phyloP scores from a whole-genome alignment of 768 basidiomycete species.

The Tephrocybe sp. region DNA sequence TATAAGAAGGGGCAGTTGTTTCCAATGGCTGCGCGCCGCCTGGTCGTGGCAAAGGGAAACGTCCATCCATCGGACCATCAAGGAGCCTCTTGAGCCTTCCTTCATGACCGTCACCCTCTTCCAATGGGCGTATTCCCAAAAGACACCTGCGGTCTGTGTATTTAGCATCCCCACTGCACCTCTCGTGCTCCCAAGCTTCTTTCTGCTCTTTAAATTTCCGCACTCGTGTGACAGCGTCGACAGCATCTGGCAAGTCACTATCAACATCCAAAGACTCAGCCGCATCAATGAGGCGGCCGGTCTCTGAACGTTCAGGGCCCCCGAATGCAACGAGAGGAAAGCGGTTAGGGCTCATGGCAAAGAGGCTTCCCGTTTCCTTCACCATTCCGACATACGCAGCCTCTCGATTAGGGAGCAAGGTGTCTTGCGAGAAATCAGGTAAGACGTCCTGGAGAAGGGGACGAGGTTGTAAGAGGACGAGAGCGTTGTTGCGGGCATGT shows the following conservation, averaged over 20 bases:
- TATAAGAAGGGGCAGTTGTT: constrained; percentile 1
- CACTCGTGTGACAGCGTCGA: constrained; percentile 44
- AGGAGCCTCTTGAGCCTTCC: constrained; percentile 49
- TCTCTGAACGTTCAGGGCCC: constrained; percentile 21
- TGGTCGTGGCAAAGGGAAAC: constrained; percentile 10
- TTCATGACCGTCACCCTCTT: constrained; percentile 46
- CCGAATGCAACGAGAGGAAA: constrained; percentile 83
- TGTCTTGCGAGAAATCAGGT: constrained; percentile 45
- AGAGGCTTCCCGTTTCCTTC: constrained; percentile 69
- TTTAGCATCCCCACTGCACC: constrained; percentile 12
- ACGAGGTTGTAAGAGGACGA: constrained; percentile 86
- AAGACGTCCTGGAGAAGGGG: constrained; percentile 73
- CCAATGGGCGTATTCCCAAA: constrained; percentile 57
- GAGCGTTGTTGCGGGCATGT: constrained; percentile 40
- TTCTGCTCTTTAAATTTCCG: constrained; percentile 31
- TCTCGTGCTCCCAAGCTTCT: constrained; percentile 13
- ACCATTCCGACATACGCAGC: constrained; percentile 83
- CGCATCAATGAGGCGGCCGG: constrained; percentile 24
- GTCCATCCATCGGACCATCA: constrained; percentile 48
- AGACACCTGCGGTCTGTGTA: constrained; percentile 53
- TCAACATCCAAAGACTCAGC: constrained; percentile 12
- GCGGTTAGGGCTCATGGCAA: constrained; percentile 77
- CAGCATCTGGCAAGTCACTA: constrained; percentile 34
- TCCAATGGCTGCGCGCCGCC: constrained; percentile 12
- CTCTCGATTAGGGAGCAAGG: constrained; percentile 45